A percentile compares a stretch with the other conserved stretches of the same genome.
phyloP scores from a whole-genome alignment of 805 yeast species.

The Nakazawaea wyomingensis region DNA sequence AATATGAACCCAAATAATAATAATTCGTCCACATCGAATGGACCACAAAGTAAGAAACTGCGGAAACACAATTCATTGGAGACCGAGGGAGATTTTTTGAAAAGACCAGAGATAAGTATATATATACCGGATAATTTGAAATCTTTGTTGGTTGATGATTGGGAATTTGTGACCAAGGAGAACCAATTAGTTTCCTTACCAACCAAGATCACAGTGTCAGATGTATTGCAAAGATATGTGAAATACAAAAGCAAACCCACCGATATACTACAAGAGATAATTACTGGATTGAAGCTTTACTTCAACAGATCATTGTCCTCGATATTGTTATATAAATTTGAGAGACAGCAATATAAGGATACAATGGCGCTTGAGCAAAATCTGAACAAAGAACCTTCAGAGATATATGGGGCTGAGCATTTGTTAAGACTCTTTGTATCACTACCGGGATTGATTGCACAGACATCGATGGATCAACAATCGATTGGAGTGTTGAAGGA shows the following conservation, averaged over 20 bases:
- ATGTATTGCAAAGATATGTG: conserved; percentile 50
- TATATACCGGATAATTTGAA: conserved; percentile 64
- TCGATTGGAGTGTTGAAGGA: conserved; percentile 51
- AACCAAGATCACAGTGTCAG: conserved; percentile 43
- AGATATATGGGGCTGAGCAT: conserved; percentile 78
- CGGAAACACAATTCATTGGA: conserved; percentile 12
- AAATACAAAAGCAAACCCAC: conserved; percentile 24
- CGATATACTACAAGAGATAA: conserved; percentile 61
- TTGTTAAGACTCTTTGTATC: conserved; percentile 70
- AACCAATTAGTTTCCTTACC: conserved; percentile 69
- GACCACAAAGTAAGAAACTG: not conserved
- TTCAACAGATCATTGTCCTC: conserved; percentile 72
- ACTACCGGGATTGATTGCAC: conserved; percentile 77
- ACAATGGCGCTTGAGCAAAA: conserved; percentile 22
- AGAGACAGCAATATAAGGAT: conserved; percentile 65
- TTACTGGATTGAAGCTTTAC: conserved; percentile 63
- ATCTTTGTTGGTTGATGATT: conserved; percentile 76
- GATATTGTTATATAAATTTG: conserved; percentile 67
- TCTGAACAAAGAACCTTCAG: conserved; percentile 29
- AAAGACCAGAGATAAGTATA: conserved; percentile 46
- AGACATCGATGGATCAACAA: conserved; percentile 76
- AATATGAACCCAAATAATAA: conserved; percentile 5
- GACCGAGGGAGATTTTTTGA: conserved; percentile 26
- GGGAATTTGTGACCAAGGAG: conserved; percentile 87
- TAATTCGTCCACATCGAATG: not conserved